phyloP scores from a whole-genome alignment of 1,284 basidiomycete species.

The Porogramme epimiltina region DNA sequence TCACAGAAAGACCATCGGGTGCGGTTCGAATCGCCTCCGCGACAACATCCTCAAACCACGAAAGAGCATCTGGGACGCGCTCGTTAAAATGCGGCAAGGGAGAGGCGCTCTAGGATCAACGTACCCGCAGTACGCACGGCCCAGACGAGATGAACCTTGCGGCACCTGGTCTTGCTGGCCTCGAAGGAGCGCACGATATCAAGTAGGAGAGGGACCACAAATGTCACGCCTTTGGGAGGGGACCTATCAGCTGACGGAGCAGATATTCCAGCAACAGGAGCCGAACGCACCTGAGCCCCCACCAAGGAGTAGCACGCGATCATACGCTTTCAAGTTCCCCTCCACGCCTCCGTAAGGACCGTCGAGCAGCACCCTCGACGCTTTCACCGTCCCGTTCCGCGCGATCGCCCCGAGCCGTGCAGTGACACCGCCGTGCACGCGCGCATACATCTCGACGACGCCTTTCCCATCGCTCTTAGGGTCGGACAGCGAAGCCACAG shows the following conservation, averaged over 20 bases:
- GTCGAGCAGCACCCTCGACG: constrained; percentile 37
- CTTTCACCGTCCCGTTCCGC: constrained; percentile 1
- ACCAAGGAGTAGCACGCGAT: constrained; percentile 37
- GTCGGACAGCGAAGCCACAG: constrained; percentile 35
- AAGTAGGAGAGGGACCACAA: constrained; percentile 31
- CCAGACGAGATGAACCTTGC: constrained; percentile 29
- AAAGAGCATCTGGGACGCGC: constrained; percentile 19
- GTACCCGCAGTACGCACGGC: constrained; percentile 27
- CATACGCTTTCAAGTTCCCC: constrained; percentile 31
- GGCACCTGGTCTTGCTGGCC: constrained; percentile 7
- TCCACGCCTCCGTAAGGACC: constrained; percentile 42
- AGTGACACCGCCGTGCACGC: constrained; percentile 35
- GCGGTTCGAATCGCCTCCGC: constrained; percentile 1
- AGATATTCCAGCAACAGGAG: neutral
- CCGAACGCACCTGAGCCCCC: constrained; percentile 38
- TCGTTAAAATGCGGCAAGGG: neutral
- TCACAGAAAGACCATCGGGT: constrained; percentile 2
- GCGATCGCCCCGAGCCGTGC: constrained; percentile 25
- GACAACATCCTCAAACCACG: constrained; percentile 26
- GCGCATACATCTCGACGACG: constrained; percentile 27
- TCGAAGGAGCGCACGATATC: constrained; percentile 26
- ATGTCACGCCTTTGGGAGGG: constrained; percentile 28
- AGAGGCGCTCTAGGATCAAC: neutral
- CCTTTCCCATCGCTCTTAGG: neutral
- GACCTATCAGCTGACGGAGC: too few relatives aligned